These are phyloP conservation scores for Fusarium pseudonygamai DNA, from an alignment of 2,329 filamentous ascomycete genomes.

Conservation along the genomic window DNA sequence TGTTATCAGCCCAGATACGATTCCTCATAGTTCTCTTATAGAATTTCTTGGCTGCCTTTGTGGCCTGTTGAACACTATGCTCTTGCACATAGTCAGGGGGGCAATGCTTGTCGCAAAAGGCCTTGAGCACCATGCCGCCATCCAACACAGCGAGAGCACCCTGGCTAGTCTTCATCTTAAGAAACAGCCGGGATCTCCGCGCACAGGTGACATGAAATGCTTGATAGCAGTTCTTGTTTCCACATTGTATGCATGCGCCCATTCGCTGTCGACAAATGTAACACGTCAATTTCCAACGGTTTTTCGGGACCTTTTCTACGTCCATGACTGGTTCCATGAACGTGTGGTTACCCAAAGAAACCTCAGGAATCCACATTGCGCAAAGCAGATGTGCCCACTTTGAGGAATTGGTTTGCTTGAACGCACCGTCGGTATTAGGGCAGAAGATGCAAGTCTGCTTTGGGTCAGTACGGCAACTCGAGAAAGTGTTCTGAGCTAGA, in stretches of 20 bases:
- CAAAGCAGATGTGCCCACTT: slow-evolving; percentile 98
- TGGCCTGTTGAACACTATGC: slow-evolving; percentile 82
- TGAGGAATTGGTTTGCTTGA: slow-evolving; percentile 96
- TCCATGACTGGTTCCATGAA: slow-evolving; percentile 99
- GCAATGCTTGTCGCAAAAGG: slow-evolving; percentile 95
- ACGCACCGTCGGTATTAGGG: slow-evolving; percentile 95
- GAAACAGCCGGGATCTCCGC: slow-evolving; percentile 82
- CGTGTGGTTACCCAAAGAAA: slow-evolving; percentile 92
- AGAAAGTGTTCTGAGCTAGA: slow-evolving; percentile 19
- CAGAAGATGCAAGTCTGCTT: slow-evolving; percentile 92
- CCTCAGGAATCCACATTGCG: slow-evolving; percentile 98
- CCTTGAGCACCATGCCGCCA: slow-evolving; percentile 86
- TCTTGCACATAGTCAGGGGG: slow-evolving; percentile 88
- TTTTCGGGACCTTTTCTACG: slow-evolving; percentile 95
- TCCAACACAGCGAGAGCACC: slow-evolving; percentile 79
- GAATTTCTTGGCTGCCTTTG: slow-evolving; percentile 84
- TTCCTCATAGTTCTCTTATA: slow-evolving; percentile 91
- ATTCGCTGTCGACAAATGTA: slow-evolving; percentile 98
- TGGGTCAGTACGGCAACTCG: slow-evolving; percentile 25
- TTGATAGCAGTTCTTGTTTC: slow-evolving; percentile 96
- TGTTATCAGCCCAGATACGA: slow-evolving; percentile 90
- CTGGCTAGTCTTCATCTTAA: slow-evolving; percentile 96
- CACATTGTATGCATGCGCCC: slow-evolving; percentile 98
- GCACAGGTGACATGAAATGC: slow-evolving; percentile 98
- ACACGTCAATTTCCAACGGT: slow-evolving; percentile 90